Percentiles rank a stretch among this genome's conserved stretches.
These are phyloP conservation scores for Lepidopterella palustris DNA, from an alignment of 495 filamentous ascomycete genomes.

Conservation along the genomic window DNA sequence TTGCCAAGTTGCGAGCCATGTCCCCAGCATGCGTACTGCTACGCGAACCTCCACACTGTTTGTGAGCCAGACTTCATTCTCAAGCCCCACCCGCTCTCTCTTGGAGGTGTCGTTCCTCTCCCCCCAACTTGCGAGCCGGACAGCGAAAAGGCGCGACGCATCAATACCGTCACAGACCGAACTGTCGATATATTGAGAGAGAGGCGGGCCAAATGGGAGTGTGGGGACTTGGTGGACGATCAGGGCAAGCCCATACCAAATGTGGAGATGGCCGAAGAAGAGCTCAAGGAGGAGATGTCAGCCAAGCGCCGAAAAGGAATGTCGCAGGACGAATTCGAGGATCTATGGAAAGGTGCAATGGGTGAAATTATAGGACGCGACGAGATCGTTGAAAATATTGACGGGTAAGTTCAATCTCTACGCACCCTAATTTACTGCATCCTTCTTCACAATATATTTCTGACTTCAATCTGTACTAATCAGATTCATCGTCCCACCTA, in stretches of 20 bases:
- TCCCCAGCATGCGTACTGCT: conserved; percentile 86
- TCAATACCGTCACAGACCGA: conserved; percentile 79
- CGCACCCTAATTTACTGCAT: conserved; percentile 1
- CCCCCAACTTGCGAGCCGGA: conserved; percentile 94
- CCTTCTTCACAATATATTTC: conserved; percentile 11
- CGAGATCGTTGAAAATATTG: conserved; percentile 63
- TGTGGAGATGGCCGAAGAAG: conserved; percentile 64
- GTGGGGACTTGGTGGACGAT: conserved; percentile 61
- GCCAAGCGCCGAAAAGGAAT: conserved; percentile 70
- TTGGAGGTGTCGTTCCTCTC: conserved; percentile 75
- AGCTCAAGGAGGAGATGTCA: conserved; percentile 66
- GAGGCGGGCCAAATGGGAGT: conserved; percentile 81
- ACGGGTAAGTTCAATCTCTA: conserved; percentile 67
- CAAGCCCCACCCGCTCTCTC: conserved; percentile 72
- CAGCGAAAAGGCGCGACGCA: conserved; percentile 79
- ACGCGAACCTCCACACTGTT: conserved; percentile 60
- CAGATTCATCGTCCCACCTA: conserved; percentile 45
- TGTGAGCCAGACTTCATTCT: conserved; percentile 87
- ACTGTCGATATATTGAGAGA: conserved; percentile 84
- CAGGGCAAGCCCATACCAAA: conserved; percentile 51
- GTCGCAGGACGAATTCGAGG: conserved; percentile 82
- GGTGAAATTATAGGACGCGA: conserved; percentile 77
- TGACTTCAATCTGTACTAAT: conserved; percentile 27
- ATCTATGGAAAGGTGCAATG: conserved; percentile 80
- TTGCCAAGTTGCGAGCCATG: conserved; percentile 88